Conservation (phyloP, 2,329 filamentous ascomycete species). For the Hymenotorrendiella dingleyae region DNA sequence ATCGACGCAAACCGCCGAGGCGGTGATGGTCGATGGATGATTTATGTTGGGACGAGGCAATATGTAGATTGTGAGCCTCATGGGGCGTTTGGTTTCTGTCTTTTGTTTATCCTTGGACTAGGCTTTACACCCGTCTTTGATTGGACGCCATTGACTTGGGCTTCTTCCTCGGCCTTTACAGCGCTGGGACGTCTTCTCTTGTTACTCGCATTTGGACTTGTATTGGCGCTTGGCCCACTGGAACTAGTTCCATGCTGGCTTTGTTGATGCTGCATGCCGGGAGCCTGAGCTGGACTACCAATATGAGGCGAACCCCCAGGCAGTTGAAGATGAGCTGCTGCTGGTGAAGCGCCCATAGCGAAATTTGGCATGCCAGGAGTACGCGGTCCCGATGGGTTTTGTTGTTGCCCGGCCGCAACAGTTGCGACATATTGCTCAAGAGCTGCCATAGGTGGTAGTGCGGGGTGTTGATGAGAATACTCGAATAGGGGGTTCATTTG, state of each 20-base stretch:
- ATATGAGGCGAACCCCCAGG: slow-evolving; percentile 54
- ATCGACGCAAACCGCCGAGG: no score
- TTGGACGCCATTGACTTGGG: slow-evolving; percentile 27
- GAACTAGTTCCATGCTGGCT: slow-evolving; percentile 64
- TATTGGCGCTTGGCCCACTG: slow-evolving; percentile 62
- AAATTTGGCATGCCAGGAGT: slow-evolving; percentile 36
- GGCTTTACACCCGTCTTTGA: slow-evolving; percentile 32
- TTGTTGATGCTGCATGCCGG: slow-evolving; percentile 60
- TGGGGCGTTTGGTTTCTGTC: slow-evolving; percentile 28
- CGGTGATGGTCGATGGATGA: background rate
- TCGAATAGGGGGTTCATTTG: slow-evolving; percentile 60
- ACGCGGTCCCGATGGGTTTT: slow-evolving; percentile 23
- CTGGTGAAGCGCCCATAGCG: slow-evolving; percentile 53
- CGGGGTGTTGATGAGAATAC: slow-evolving; percentile 50
- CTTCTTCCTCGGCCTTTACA: slow-evolving; percentile 33
- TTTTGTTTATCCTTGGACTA: slow-evolving; percentile 35
- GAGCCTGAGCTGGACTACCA: slow-evolving; percentile 54
- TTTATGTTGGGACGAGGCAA: background rate
- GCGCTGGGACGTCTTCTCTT: slow-evolving; percentile 35
- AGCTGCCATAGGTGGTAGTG: slow-evolving; percentile 50
- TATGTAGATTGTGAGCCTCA: background rate
- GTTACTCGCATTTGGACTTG: slow-evolving; percentile 36
- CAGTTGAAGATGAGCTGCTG: slow-evolving; percentile 52
- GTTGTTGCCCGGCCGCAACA: slow-evolving; percentile 35
- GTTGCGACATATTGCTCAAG: slow-evolving; percentile 53